Conservation (phyloP, 1,284 basidiomycete genomes). For the Spongispora temasekensis region DNA sequence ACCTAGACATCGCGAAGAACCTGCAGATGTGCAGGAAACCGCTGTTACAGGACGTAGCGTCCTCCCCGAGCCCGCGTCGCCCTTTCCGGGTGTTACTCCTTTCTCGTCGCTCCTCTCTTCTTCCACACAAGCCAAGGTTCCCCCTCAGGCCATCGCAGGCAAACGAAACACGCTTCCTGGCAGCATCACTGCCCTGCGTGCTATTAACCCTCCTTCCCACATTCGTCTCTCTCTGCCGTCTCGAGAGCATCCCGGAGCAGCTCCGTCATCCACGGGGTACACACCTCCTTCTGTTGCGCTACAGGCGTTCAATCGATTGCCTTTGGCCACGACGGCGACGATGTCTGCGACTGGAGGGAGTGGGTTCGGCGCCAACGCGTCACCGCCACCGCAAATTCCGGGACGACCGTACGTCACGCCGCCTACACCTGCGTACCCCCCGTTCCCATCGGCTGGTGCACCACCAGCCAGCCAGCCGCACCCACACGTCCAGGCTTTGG, state of each 20-base stretch:
- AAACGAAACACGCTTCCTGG: slow-evolving; percentile 58
- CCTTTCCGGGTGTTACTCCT: slow-evolving; percentile 56
- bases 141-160: slow-evolving; percentile 48
- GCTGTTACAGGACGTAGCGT: slow-evolving; percentile 43
- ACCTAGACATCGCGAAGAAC: slow-evolving; percentile 36
- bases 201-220: slow-evolving; percentile 41
- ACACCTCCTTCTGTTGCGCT: slow-evolving; percentile 43
- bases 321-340: slow-evolving; percentile 50
- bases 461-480: too few relatives aligned
- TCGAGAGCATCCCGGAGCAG: slow-evolving; percentile 30
- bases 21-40: slow-evolving; percentile 20
- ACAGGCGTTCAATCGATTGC: slow-evolving; percentile 43
- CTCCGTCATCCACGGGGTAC: slow-evolving; percentile 17
- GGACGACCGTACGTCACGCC: slow-evolving; percentile 37
- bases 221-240: slow-evolving; percentile 32
- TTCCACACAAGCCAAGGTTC: slow-evolving; percentile 21
- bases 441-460: slow-evolving; percentile 60
- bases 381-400: slow-evolving; percentile 13
- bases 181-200: slow-evolving; percentile 37
- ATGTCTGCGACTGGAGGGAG: slow-evolving; percentile 27
- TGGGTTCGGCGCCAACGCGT: not conserved
- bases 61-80: slow-evolving; percentile 72
- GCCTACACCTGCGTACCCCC: slow-evolving; percentile 70
- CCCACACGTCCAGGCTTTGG: slow-evolving; percentile 56
- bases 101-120: slow-evolving; percentile 21